Percentiles rank a stretch among this genome's conserved stretches.
Evolutionary conservation across 2,329 filamentous ascomycete genomes (phyloP).

Genomic region (Calonectria naviculata): DNA sequence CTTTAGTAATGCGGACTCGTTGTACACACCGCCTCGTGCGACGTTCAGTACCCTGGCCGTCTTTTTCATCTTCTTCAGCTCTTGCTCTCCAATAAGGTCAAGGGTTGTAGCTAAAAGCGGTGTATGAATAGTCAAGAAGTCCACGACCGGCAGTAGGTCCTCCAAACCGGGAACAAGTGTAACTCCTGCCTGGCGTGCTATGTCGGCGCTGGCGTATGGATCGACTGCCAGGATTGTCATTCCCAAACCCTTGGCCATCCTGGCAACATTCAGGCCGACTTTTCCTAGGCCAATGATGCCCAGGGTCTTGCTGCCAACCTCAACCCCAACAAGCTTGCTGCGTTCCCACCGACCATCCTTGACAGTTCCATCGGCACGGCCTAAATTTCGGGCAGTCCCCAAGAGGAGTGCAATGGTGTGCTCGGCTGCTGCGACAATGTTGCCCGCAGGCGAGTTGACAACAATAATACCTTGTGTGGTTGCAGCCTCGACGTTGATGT

Average conservation of each 20-base stretch:
- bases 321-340: constrained; percentile 78
- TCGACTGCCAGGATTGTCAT: constrained; percentile 83
- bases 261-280: constrained; percentile 82
- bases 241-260: constrained; percentile 81
- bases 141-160: constrained; percentile 72
- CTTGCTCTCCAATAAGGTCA: constrained; percentile 75
- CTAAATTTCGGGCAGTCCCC: constrained; percentile 79
- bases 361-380: constrained; percentile 74
- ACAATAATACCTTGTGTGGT: constrained; percentile 82
- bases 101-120: constrained; percentile 82
- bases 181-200: constrained; percentile 76
- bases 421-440: constrained; percentile 84
- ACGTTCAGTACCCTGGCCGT: constrained; percentile 83
- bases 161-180: constrained; percentile 66
- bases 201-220: constrained; percentile 80
- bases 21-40: constrained; percentile 82
- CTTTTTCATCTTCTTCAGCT: constrained; percentile 78
- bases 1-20: constrained; percentile 77
- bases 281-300: constrained; percentile 86
- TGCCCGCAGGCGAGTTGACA: constrained; percentile 82
- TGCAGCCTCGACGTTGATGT: constrained; percentile 80
- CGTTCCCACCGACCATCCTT: constrained; percentile 83
- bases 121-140: constrained; percentile 86
- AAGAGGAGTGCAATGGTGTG: constrained; percentile 82
- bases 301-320: constrained; percentile 81